Evolutionary conservation across 2,329 filamentous ascomycete species (phyloP).

Genomic region (Pyrenochaeta sp.): DNA sequence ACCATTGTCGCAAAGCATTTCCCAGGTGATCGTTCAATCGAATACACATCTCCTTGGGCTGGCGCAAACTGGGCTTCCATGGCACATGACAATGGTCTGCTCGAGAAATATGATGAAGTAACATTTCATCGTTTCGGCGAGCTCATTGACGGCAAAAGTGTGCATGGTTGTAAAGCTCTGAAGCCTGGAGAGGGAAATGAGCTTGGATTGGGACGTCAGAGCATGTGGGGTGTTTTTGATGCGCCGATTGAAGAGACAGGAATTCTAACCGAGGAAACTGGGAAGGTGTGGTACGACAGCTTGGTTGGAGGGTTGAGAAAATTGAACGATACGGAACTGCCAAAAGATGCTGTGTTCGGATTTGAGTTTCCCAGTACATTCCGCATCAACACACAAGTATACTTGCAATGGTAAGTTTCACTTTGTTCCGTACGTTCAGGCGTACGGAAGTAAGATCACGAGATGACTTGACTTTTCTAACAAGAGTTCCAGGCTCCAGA

Average conservation of each 20-base stretch:
- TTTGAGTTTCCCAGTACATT: constrained; percentile 48
- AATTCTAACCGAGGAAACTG: constrained; percentile 47
- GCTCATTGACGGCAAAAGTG: constrained; percentile 31
- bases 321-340: constrained; percentile 41
- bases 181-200: constrained; percentile 32
- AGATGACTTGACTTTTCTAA: background rate
- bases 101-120: constrained; percentile 43
- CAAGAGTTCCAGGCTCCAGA: constrained; percentile 37
- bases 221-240: constrained; percentile 43
- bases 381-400: constrained; percentile 50
- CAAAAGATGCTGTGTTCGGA: constrained; percentile 48
- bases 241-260: constrained; percentile 41
- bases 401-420: constrained; percentile 45
- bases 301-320: constrained; percentile 49
- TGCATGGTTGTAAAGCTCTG: constrained; percentile 25
- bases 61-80: constrained; percentile 79
- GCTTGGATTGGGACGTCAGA: constrained; percentile 33
- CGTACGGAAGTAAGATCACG: background rate
- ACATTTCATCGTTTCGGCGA: constrained; percentile 41
- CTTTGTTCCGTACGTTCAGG: background rate
- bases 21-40: constrained; percentile 90
- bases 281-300: constrained; percentile 54
- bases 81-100: constrained; percentile 43
- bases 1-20: constrained; percentile 87
- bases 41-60: constrained; percentile 91